phyloP scores from a whole-genome alignment of 352 stramenopile species.

The Phytophthora rubi region DNA sequence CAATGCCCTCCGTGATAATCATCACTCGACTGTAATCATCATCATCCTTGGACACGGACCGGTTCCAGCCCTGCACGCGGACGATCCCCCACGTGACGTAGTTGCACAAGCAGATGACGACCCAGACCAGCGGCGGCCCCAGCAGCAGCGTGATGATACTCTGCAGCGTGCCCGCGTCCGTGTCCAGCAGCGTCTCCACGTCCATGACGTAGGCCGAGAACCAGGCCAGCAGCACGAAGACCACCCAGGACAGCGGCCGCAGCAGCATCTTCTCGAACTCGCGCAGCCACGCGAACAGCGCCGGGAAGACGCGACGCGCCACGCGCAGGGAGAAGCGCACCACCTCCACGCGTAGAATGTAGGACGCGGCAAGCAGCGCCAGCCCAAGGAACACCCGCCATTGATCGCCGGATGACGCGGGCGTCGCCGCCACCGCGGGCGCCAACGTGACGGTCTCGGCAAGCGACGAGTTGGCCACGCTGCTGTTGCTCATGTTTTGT shows the following conservation, averaged over 20 bases:
- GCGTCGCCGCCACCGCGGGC: background rate
- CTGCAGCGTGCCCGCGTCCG: conserved; percentile 51
- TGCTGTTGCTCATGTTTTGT: conserved; percentile 22
- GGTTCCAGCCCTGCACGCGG: conserved; percentile 83
- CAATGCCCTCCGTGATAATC: conserved; percentile 89
- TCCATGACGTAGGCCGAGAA: conserved; percentile 76
- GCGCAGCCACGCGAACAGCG: conserved; percentile 73
- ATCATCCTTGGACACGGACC: conserved; percentile 67
- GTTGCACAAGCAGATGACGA: conserved; percentile 82
- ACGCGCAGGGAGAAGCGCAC: conserved; percentile 80
- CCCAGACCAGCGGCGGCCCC: conserved; percentile 80
- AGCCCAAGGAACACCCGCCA: conserved; percentile 83
- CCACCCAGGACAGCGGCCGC: conserved; percentile 77
- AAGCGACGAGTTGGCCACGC: conserved; percentile 14
- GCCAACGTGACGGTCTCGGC: conserved; percentile 19
- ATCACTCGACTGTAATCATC: conserved; percentile 88
- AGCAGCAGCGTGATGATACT: conserved; percentile 69
- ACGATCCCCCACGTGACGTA: conserved; percentile 87
- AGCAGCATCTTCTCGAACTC: conserved; percentile 88
- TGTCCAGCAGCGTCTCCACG: conserved; percentile 46
- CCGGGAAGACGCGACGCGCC: conserved; percentile 60
- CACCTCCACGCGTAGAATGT: conserved; percentile 78
- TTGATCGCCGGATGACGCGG: conserved; percentile 44
- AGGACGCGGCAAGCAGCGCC: conserved; percentile 67
- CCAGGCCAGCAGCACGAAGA: conserved; percentile 82